Evolutionary conservation across 306 rosid genomes (phyloP).

Genomic region (Vigna nakashimae): DNA sequence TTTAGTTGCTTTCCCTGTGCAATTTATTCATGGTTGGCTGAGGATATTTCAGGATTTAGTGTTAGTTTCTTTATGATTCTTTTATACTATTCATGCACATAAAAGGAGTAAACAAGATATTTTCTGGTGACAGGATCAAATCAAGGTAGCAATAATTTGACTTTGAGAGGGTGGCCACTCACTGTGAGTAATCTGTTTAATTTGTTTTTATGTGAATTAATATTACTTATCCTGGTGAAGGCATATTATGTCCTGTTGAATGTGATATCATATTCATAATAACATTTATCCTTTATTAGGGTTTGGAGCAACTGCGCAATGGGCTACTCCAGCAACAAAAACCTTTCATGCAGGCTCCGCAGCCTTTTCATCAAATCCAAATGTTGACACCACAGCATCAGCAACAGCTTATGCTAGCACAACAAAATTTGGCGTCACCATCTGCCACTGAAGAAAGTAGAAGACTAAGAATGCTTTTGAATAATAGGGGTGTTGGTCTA

Average conservation of each 20-base stretch:
- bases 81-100: constrained; percentile 17
- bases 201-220: constrained; percentile 14
- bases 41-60: constrained; percentile 35
- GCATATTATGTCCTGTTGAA: not conserved
- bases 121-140: constrained; percentile 77
- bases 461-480: constrained; percentile 87
- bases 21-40: constrained; percentile 20
- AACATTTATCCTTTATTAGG: constrained; percentile 52
- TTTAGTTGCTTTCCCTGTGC: not conserved
- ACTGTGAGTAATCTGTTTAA: constrained; percentile 64
- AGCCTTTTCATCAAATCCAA: constrained; percentile 91
- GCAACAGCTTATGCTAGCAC: constrained; percentile 94
- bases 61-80: not conserved
- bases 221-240: constrained; percentile 1
- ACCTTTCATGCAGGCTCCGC: constrained; percentile 88
- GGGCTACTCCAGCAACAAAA: constrained; percentile 95
- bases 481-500: constrained; percentile 62
- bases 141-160: constrained; percentile 94
- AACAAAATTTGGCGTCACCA: constrained; percentile 86
- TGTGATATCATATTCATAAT: not conserved
- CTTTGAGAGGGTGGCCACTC: constrained; percentile 98
- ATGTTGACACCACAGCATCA: constrained; percentile 97
- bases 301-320: constrained; percentile 90
- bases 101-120: constrained; percentile 44
- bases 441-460: constrained; percentile 81